A percentile compares a stretch with the other conserved stretches of the same genome.
These are phyloP conservation scores for Sarcomyxa edulis DNA, from an alignment of 768 basidiomycete genomes.

Conservation along the genomic window DNA sequence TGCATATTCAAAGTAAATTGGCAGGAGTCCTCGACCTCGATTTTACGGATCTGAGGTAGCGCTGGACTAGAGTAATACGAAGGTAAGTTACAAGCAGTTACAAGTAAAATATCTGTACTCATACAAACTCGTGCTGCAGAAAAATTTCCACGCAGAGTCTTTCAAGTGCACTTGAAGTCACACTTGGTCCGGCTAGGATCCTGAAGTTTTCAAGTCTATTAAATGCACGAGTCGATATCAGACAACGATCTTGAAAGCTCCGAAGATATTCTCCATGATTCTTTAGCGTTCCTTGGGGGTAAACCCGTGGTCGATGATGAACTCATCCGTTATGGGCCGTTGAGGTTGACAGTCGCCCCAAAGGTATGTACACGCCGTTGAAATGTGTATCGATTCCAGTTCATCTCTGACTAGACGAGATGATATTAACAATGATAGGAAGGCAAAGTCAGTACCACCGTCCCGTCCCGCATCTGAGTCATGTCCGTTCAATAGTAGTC, in stretches of 20 bases:
- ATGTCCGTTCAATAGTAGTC: constrained; percentile 5
- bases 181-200: no score
- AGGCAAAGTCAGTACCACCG: constrained; percentile 45
- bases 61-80: no score
- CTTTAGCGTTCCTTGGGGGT: constrained; percentile 46
- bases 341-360: constrained; percentile 48
- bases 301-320: constrained; percentile 36
- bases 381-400: background rate
- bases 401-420: constrained; percentile 1
- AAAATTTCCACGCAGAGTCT: no score
- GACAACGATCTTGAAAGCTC: constrained; percentile 14
- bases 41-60: no score
- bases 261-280: constrained; percentile 52
- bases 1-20: no score
- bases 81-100: no score
- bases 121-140: no score
- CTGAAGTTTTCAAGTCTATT: no score
- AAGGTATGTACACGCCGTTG: constrained; percentile 36
- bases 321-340: constrained; percentile 46
- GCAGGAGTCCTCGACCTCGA: no score
- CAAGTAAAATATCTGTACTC: no score
- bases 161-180: no score
- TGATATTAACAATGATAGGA: constrained; percentile 28
- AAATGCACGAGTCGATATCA: no score
- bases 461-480: constrained; percentile 2